Evolutionary conservation across 2,329 filamentous ascomycete genomes (phyloP), one percentile per base, ranked within the genome.

Genomic region (Fusarium subglutinans): DNA sequence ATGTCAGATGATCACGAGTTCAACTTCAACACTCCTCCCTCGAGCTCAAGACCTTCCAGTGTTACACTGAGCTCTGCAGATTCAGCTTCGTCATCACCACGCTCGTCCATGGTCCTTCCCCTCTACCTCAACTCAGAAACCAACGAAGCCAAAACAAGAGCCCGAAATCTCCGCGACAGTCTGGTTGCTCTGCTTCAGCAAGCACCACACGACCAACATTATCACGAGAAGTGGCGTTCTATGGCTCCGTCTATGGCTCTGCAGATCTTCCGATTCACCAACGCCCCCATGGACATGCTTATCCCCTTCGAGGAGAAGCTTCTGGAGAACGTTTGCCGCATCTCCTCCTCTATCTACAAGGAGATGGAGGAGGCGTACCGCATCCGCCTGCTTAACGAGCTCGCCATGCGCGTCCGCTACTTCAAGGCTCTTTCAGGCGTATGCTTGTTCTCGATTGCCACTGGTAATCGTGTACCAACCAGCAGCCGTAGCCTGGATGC

Each of bases 201-300:
- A 10, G 85, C 87, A 1, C 82, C 85, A 1, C 79, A 84, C 2
- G 81, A 82, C 18, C 79, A 82, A 18, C 82, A 82, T 26, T 83
- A 86, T 28, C 77, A 82, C 14, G 82, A 85, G 48, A 85, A 87
- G 60, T 90, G 89, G 89, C 83, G 86, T 70, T 82, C 83, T 8
- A 85, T 90, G 69, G 86, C 86, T 6, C 85, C 87, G 7, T 84
- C 87, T 5, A 83, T 90, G 77, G 88, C 88, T 3, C 81, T 90
- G 17, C 87, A 90, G 80, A 89, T 90, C 30, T 87, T 89, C 81
- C 87, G 89, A n/a, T 87, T 83, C 75, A 87, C 86, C 56, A 85
- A 87, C 55, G 86, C 86, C 2, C 87, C 88, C 3, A 80, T 82
- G 38, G 83, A 86, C 28, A 84, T 86, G 72, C 83, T 90, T 17